Evolutionary conservation across 805 yeast genomes (phyloP).

Genomic region (Metschnikowia borealis): DNA sequence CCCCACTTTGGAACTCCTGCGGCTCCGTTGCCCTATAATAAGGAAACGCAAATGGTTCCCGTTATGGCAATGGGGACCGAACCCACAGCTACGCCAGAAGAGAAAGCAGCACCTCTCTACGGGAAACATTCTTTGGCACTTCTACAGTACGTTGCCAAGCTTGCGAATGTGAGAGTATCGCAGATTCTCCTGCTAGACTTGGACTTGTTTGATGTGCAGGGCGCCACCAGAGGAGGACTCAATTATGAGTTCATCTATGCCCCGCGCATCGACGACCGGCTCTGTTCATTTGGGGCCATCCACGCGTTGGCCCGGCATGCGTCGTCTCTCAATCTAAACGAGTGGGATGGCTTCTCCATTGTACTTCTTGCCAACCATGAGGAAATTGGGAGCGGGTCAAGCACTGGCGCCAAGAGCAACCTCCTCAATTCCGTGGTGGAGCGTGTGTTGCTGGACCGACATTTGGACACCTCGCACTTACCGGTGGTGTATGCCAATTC

Average conservation of each 20-base stretch:
- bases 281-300: slow-evolving; percentile 39
- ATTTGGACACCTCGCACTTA: slow-evolving; percentile 5
- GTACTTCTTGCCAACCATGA: slow-evolving; percentile 39
- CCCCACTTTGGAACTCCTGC: slow-evolving; percentile 33
- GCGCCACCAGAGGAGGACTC: slow-evolving; percentile 36
- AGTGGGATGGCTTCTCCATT: slow-evolving; percentile 27
- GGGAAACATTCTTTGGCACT: slow-evolving; percentile 30
- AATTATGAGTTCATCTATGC: slow-evolving; percentile 35
- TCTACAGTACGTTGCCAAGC: slow-evolving; percentile 28
- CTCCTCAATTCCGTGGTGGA: slow-evolving; percentile 24
- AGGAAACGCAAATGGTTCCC: slow-evolving; percentile 39
- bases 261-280: slow-evolving; percentile 39
- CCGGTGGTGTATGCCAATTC: slow-evolving; percentile 28
- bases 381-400: slow-evolving; percentile 38
- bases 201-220: slow-evolving; percentile 35
- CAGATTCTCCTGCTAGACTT: slow-evolving; percentile 32
- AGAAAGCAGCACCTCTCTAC: slow-evolving; percentile 23
- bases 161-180: slow-evolving; percentile 20
- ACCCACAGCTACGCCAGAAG: slow-evolving; percentile 25
- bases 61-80: slow-evolving; percentile 26
- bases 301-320: slow-evolving; percentile 25
- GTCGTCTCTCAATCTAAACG: slow-evolving; percentile 10
- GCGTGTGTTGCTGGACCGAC: slow-evolving; percentile 10
- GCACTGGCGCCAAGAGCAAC: slow-evolving; percentile 39
- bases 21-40: slow-evolving; percentile 26